Evolutionary conservation across 805 yeast species (phyloP), one percentile per base, ranked within the genome.

Genomic region (Saturnispora hagleri): DNA sequence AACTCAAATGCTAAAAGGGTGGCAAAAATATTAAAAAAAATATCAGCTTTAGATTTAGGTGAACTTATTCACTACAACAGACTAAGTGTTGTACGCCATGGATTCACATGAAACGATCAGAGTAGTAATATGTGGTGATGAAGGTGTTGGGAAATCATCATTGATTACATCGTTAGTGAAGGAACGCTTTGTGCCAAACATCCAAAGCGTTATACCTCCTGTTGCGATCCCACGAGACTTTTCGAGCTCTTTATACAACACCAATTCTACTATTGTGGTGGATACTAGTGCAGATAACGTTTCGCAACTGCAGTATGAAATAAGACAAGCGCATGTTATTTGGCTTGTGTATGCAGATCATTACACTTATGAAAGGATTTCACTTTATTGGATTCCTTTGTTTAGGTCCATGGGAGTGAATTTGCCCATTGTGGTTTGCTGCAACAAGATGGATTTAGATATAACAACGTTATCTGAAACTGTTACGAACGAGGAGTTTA

Each of bases 261-360:
- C 84, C 2, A 75, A 77, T 38, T 76, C 80, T 4, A 86, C 95
- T 0, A 74, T 88, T 3, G 70, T 93, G 5, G 77, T 89, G 1
- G 99, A 93, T 63, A 91, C 98, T 0, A 71, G 82, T 1, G 73
- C 89, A 1, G 75, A 82, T 1, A 95, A 89, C 61, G 68, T 80
- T 34, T 68, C 69, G 1, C 63, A 69, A 0, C 68, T 93, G 13
- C 87, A 86, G 53, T 72, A 75, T 33, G 96, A 89, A 63, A 76
- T 93, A 56, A 76, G 95, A 46, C 75, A 78, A 50, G 93, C 97
- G 0, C 91, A 87, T 66, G 97, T 89, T 13, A 86, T 93, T 2
- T 86, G 97, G 91, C 75, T 93, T n/a, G 89, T 93, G 0, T 93
- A 90, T 63, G 79, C 93, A 3, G 98, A 90, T 62, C 96, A 89